Evolutionary conservation across 2,329 filamentous ascomycete genomes (phyloP).

Genomic region (Coccinonectria pachysandricola): DNA sequence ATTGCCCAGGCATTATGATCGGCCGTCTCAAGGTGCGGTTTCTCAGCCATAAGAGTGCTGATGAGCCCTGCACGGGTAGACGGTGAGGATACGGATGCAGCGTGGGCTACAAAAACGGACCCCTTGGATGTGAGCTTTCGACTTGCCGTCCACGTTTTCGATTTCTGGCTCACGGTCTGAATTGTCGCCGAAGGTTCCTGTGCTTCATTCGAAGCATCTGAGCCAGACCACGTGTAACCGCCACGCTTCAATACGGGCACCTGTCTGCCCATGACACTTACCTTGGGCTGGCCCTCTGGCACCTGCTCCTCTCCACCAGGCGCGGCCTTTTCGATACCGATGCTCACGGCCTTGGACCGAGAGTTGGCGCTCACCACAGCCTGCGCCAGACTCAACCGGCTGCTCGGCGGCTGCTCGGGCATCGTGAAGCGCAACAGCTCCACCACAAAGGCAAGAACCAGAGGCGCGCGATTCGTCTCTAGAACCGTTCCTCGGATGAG

Average conservation of each 20-base stretch:
- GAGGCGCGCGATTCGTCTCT: conserved; percentile 69
- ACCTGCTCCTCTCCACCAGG: conserved; percentile 61
- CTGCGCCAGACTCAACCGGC: conserved; percentile 70
- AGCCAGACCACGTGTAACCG: conserved; percentile 46
- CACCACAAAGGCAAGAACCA: conserved; percentile 72
- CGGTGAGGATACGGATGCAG: conserved; percentile 25
- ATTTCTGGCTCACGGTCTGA: conserved; percentile 8
- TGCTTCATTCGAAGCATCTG: conserved; percentile 8
- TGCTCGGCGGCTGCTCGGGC: conserved; percentile 78
- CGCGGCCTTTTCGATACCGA: conserved; percentile 59
- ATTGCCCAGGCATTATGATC: conserved; percentile 48
- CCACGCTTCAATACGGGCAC: conserved; percentile 67
- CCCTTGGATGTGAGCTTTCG: conserved; percentile 39
- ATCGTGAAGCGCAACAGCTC: conserved; percentile 68
- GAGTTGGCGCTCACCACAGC: conserved; percentile 77
- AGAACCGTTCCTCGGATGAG: conserved; percentile 48
- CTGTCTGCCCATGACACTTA: conserved; percentile 63
- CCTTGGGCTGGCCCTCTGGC: conserved; percentile 63
- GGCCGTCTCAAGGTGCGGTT: conserved; percentile 42
- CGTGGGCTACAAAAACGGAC: conserved; percentile 49
- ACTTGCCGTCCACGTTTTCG: conserved; percentile 39
- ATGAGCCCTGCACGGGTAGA: conserved; percentile 35
- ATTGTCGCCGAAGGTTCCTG: conserved; percentile 7
- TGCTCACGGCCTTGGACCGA: conserved; percentile 60
- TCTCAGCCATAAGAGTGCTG: conserved; percentile 35